Evolutionary conservation across 2,329 filamentous ascomycete species (phyloP).

Genomic region (Colletotrichum falcatum): DNA sequence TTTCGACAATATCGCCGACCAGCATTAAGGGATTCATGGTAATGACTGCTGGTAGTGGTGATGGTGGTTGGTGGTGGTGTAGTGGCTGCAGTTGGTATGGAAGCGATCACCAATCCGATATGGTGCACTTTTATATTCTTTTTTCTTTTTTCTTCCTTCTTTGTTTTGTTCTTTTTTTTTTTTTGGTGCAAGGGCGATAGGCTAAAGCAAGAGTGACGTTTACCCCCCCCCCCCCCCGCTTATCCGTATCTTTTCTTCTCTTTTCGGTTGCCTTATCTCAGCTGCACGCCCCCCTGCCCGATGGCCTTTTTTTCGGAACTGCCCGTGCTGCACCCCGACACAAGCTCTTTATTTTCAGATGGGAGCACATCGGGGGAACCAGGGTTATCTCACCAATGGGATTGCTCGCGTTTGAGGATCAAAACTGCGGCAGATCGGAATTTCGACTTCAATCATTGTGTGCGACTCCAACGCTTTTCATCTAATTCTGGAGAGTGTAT

Average conservation of each 20-base stretch:
- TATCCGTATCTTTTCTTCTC: not conserved
- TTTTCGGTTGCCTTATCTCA: slow-evolving; percentile 27
- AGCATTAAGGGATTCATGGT: slow-evolving; percentile 61
- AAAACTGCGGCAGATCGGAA: not conserved
- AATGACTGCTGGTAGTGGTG: not conserved
- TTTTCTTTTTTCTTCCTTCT: not conserved
- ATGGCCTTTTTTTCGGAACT: slow-evolving; percentile 17
- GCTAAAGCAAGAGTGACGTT: slow-evolving; percentile 21
- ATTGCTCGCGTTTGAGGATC: not conserved
- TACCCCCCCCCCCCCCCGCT: not conserved
- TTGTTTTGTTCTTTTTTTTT: not conserved
- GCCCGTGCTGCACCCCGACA: slow-evolving; percentile 36
- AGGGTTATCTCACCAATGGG: slow-evolving; percentile 12
- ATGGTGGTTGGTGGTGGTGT: not conserved
- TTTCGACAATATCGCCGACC: slow-evolving; percentile 84
- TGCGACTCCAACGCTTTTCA: not conserved
- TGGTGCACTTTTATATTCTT: not conserved
- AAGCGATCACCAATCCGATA: not conserved
- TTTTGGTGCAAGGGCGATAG: not conserved
- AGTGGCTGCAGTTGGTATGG: not conserved
- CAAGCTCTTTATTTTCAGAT: slow-evolving; percentile 34
- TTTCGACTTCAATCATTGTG: not conserved
- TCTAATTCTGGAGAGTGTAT: not conserved
- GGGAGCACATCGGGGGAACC: slow-evolving; percentile 20
- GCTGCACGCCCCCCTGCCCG: slow-evolving; percentile 25